Percentiles rank a stretch among this genome's conserved stretches.
Evolutionary conservation across 805 yeast genomes (phyloP).

Genomic region (Isabelozyma gotoi): DNA sequence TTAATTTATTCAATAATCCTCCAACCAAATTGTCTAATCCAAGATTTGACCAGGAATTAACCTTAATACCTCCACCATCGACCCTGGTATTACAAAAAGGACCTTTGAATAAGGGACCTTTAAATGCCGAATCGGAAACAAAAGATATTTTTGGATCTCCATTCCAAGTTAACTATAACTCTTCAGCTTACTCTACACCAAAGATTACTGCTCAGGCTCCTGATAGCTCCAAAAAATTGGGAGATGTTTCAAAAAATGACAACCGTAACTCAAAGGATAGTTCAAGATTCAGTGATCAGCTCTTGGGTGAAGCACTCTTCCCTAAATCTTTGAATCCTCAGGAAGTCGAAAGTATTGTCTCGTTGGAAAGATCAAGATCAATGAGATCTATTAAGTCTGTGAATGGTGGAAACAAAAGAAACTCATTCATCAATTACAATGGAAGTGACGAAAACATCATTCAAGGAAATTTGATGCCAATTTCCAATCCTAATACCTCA

Average conservation of each 20-base stretch:
- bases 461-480: constrained; percentile 15
- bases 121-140: neutral
- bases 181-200: constrained; percentile 5
- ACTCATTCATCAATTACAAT: constrained; percentile 38
- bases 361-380: constrained; percentile 64
- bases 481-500: constrained; percentile 11
- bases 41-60: constrained; percentile 28
- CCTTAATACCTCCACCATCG: constrained; percentile 18
- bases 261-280: neutral
- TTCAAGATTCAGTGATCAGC: constrained; percentile 16
- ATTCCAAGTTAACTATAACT: constrained; percentile 17
- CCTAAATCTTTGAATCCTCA: constrained; percentile 66
- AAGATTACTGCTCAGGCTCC: neutral
- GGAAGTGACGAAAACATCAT: constrained; percentile 43
- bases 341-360: constrained; percentile 74
- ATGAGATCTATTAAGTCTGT: constrained; percentile 50
- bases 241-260: neutral
- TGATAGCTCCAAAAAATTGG: neutral
- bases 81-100: constrained; percentile 4
- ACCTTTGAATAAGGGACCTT: neutral
- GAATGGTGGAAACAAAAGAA: constrained; percentile 21
- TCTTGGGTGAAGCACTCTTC: constrained; percentile 56
- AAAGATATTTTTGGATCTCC: constrained; percentile 32
- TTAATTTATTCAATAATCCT: constrained; percentile 21
- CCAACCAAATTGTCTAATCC: constrained; percentile 19